Percentiles rank a stretch among this genome's conserved stretches.
Evolutionary conservation across 2,329 filamentous ascomycete species (phyloP).

Genomic region (Parascedosporium putredinis): DNA sequence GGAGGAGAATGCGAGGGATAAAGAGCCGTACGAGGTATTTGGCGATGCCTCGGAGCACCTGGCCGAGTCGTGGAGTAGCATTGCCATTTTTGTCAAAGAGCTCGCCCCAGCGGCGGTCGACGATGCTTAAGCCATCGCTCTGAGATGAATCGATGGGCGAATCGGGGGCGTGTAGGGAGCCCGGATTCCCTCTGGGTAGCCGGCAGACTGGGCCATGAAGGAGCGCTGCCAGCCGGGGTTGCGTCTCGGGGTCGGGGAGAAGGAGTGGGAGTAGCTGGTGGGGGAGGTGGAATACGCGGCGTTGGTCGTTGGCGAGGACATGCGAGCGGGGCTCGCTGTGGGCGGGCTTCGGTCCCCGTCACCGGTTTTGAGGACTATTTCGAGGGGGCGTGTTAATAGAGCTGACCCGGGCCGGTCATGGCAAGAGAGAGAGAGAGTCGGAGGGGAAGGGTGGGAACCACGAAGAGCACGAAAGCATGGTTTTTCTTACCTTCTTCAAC

Average conservation of each 20-base stretch:
- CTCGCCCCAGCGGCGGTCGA: constrained; percentile 67
- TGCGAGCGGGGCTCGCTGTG: not conserved
- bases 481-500: constrained; percentile 15
- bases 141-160: not conserved
- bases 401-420: constrained; percentile 7
- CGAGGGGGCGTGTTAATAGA: too few relatives aligned
- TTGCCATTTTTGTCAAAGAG: constrained; percentile 60
- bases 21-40: constrained; percentile 57
- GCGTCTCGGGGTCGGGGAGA: not conserved
- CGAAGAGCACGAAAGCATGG: not conserved
- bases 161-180: constrained; percentile 1
- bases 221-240: not conserved
- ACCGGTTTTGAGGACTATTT: constrained; percentile 3
- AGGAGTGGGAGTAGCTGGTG: not conserved
- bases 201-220: not conserved
- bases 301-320: not conserved
- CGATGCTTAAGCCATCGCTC: constrained; percentile 21
- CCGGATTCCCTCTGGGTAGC: not conserved
- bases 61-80: constrained; percentile 56
- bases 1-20: not conserved
- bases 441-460: not conserved
- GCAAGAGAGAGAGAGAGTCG: not conserved
- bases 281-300: not conserved
- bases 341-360: not conserved
- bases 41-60: constrained; percentile 65